Base-by-base conservation (phyloP, 78 protist species). In the Diacronema lutheri region DNA sequence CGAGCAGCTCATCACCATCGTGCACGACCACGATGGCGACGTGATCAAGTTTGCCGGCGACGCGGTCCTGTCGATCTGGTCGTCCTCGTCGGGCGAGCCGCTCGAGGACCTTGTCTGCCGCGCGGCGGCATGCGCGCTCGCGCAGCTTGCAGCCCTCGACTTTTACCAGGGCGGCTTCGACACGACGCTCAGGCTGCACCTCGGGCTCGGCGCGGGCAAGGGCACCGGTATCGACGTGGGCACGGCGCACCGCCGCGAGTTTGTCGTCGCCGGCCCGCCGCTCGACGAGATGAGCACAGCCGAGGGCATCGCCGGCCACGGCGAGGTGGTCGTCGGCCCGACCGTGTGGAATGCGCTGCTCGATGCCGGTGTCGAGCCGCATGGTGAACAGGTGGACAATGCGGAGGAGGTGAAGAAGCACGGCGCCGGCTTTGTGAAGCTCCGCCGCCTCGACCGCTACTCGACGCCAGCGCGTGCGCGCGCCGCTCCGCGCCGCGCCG, bases 31-130 rank as follows among this genome's bases (percentile, higher is more conserved):
- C 55, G 62, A 12, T 12, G 80, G 80, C 50, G 80, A 73, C 37
- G 80, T 73, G 25, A 29, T 40, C 61, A 40, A 40, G 62, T 46
- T 46, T n/a, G 80, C 46, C 35, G 80, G 80, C 38, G 80, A 73
- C 50, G 80, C 62, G 25, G 26, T 40, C n/a, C 7, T 33, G 29
- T 10, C 25, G 19, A 11, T 10, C 74, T 31, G 55, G n/a, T 21
- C 74, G 25, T 3, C 6, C 35, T 1, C 35, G 26, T 11, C 37
- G n/a, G 40, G 37, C 35, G 41, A 31, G 72, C 9, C 35, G 25
- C 0, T 14, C 62, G 35, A 61, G 66, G 33, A 21, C n/a, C 21
- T 31, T 12, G 16, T 26, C 35, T 12, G 6, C 20, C 26, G 25
- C 10, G 74, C 74, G 50, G 25, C 35, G 31, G 40, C 26, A 12